Conservation (phyloP, 495 filamentous ascomycete genomes). For the Xylaria bambusicola region DNA sequence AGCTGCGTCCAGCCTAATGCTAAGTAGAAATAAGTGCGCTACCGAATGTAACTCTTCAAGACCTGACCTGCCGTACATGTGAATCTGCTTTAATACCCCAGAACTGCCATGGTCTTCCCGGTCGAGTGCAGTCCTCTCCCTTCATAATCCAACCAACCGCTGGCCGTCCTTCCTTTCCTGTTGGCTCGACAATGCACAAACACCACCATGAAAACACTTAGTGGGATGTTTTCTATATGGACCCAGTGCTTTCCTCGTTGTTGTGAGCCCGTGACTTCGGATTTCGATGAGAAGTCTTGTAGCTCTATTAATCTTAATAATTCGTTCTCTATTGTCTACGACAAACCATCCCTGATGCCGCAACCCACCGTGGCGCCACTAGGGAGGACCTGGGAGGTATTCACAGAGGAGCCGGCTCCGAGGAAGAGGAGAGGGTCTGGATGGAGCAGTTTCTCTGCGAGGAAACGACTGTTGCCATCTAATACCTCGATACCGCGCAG, state of each 20-base stretch:
- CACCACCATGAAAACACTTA: slow-evolving; percentile 39
- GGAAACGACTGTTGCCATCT: slow-evolving; percentile 34
- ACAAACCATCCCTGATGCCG: slow-evolving; percentile 42
- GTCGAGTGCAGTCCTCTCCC: slow-evolving; percentile 20
- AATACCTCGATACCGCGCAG: slow-evolving; percentile 39
- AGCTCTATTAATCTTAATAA: slow-evolving; percentile 29
- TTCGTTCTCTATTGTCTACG: slow-evolving; percentile 36
- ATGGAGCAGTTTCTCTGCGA: slow-evolving; percentile 36
- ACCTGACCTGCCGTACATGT: slow-evolving; percentile 16
- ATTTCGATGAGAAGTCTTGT: slow-evolving; percentile 40
- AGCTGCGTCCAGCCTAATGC: slow-evolving; percentile 36
- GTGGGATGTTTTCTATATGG: slow-evolving; percentile 46
- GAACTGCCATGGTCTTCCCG: slow-evolving; percentile 34
- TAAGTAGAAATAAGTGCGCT: slow-evolving; percentile 19
- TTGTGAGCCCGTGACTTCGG: slow-evolving; percentile 35
- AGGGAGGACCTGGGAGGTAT: slow-evolving; percentile 29
- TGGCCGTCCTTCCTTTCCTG: slow-evolving; percentile 29
- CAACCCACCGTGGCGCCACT: slow-evolving; percentile 36
- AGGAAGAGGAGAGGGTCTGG: slow-evolving; percentile 37
- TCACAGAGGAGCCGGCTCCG: slow-evolving; percentile 34
- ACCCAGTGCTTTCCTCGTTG: slow-evolving; percentile 43
- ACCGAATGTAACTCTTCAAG: not conserved
- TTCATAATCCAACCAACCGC: slow-evolving; percentile 31
- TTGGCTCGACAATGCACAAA: slow-evolving; percentile 31
- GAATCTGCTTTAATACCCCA: slow-evolving; percentile 29